Base-by-base conservation (phyloP, 139 green algal species). In the Chlamydomonas asymmetrica region DNA sequence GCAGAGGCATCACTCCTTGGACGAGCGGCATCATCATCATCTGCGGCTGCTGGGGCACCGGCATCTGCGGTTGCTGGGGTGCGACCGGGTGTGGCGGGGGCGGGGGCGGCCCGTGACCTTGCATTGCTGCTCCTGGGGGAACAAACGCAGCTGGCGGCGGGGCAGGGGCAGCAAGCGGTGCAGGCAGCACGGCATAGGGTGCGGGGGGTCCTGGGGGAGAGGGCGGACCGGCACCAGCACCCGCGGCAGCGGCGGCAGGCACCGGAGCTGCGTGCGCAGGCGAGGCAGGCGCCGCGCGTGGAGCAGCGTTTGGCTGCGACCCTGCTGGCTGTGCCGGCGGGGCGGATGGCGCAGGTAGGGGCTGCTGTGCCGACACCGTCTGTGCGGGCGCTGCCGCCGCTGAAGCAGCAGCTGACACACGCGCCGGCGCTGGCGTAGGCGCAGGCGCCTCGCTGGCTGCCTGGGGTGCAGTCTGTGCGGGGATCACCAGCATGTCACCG, bases 401-500 rank as follows among this genome's bases (percentile, higher is more conserved):
- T 2, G 70, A 5, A 1, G 73, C 29, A 38, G 8, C n/a, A 22
- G 25, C 13, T 37, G 63, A 3, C 0, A 32, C 31, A 2, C 32
- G 20, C 29, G 63, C 52, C 1, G 65, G 18, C 23, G 57, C 22
- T n/a, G 57, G 57, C 57, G 23, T 9, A 9, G 25, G 57, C 22
- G 57, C 16, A 35, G 20, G 9, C 9, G 57, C 9, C 23, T 22
- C 18, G 20, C 23, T 9, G 20, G 57, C 57, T 64, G 57, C 9
- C 16, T 22, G 57, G 57, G 57, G 22, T 64, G 57, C 57, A 16
- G 57, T 64, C 23, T 16, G 23, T 64, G 57, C 16, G 1, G 54
- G 61, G 4, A 69, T 73, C 8, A 81, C 75, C 3, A 59, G 66
- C 25, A 81, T 73, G 27, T 73, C 75, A 3, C 78, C 70, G 43